Conservation (phyloP, 768 basidiomycete genomes). For the Dioszegia crocea region DNA sequence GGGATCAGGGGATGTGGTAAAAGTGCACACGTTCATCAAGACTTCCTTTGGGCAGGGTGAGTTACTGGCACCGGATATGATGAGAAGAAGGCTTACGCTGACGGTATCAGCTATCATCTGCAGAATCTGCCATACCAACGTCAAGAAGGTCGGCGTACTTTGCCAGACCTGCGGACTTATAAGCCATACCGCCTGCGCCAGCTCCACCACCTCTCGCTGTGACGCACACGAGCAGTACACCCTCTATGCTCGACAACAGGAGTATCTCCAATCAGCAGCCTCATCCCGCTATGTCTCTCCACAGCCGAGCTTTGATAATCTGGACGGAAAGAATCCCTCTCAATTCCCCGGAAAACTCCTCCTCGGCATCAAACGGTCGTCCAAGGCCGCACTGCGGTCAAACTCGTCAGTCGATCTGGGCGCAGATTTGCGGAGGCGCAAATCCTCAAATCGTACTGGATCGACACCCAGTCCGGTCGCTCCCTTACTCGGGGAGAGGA, state of each 20-base stretch:
- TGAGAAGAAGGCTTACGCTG: not conserved
- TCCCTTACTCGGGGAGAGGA: not conserved
- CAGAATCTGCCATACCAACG: slow-evolving; percentile 70
- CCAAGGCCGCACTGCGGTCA: slow-evolving; percentile 5
- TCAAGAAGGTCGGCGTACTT: slow-evolving; percentile 81
- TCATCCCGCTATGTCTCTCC: slow-evolving; percentile 19
- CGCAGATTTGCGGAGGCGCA: not conserved
- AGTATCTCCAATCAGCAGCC: slow-evolving; percentile 12
- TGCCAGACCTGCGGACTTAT: slow-evolving; percentile 88
- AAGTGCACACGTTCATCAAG: slow-evolving; percentile 76
- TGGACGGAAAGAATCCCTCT: slow-evolving; percentile 9
- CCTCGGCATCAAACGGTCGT: slow-evolving; percentile 21
- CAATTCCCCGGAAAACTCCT: slow-evolving; percentile 18
- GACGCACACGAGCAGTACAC: slow-evolving; percentile 27
- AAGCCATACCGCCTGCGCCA: slow-evolving; percentile 58
- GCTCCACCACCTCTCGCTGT: slow-evolving; percentile 16
- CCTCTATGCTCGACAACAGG: slow-evolving; percentile 24
- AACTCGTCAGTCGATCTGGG: slow-evolving; percentile 7
- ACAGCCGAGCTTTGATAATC: slow-evolving; percentile 18
- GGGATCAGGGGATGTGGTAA: slow-evolving; percentile 50
- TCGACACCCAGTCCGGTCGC: not conserved
- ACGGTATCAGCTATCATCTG: slow-evolving; percentile 70
- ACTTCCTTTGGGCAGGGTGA: slow-evolving; percentile 87
- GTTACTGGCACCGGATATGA: slow-evolving; percentile 41
- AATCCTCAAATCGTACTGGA: not conserved